A percentile compares a stretch with the other conserved stretches of the same genome.
Evolutionary conservation across 2,329 filamentous ascomycete species (phyloP).

Genomic region (Coniochaeta hoffmannii): DNA sequence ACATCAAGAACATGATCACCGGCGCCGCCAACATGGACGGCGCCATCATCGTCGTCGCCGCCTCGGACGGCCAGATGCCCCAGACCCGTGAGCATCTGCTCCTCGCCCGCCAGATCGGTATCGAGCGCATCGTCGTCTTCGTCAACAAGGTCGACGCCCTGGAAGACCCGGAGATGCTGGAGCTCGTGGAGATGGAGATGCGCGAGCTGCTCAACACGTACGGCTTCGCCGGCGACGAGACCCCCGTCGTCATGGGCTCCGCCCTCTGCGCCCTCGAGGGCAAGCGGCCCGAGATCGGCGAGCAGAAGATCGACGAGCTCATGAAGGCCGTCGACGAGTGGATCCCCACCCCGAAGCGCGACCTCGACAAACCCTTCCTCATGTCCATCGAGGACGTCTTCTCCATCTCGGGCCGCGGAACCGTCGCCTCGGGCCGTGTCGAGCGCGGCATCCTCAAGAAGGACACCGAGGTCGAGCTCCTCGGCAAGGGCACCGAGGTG

Average conservation of each 20-base stretch:
- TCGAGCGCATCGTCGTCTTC: constrained; percentile 97
- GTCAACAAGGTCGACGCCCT: constrained; percentile 99
- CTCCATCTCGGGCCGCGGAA: constrained; percentile 88
- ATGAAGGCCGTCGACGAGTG: constrained; percentile 84
- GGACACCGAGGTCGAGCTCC: constrained; percentile 88
- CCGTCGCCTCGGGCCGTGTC: constrained; percentile 92
- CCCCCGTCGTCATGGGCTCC: constrained; percentile 93
- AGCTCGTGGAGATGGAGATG: constrained; percentile 99
- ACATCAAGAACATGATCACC: constrained; percentile 99
- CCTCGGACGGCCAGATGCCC: constrained; percentile 98
- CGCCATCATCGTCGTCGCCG: constrained; percentile 96
- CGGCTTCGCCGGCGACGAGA: constrained; percentile 96
- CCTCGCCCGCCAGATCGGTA: constrained; percentile 94
- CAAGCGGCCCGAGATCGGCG: constrained; percentile 80
- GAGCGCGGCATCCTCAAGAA: constrained; percentile 92
- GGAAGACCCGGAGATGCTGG: constrained; percentile 98
- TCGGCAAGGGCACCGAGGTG: constrained; percentile 72
- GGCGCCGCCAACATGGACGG: constrained; percentile 99
- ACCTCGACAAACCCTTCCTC: constrained; percentile 96
- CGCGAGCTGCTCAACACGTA: constrained; percentile 88
- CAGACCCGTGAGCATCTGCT: constrained; percentile 98
- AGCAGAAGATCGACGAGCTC: constrained; percentile 83
- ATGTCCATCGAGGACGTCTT: constrained; percentile 96
- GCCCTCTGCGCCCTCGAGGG: constrained; percentile 89
- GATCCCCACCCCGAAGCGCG: constrained; percentile 93